phyloP scores from a whole-genome alignment of 768 basidiomycete genomes.

The Epithele typhae region DNA sequence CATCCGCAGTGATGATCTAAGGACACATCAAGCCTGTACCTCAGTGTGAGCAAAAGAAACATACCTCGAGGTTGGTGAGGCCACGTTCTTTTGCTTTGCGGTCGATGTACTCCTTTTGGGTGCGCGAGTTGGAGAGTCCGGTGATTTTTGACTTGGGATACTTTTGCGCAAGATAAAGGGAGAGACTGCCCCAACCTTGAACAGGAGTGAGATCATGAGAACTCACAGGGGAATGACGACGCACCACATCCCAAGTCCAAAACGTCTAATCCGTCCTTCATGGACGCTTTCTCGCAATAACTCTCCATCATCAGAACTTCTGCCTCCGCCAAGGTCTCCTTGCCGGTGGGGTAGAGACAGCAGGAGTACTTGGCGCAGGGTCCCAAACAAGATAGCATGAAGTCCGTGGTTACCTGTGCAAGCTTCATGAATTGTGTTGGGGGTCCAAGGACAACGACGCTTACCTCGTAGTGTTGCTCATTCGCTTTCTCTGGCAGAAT shows the following conservation, averaged over 20 bases:
- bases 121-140: constrained; percentile 63
- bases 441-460: neutral
- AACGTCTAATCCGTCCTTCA: constrained; percentile 57
- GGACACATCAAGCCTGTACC: no score
- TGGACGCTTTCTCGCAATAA: constrained; percentile 60
- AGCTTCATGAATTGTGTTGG: neutral
- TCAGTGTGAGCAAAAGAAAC: no score
- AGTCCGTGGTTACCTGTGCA: constrained; percentile 50
- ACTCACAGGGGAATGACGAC: constrained; percentile 12
- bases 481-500: constrained; percentile 65
- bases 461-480: constrained; percentile 72
- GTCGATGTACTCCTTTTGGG: constrained; percentile 66
- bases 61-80: constrained; percentile 49
- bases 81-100: constrained; percentile 42
- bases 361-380: constrained; percentile 65
- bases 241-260: constrained; percentile 66
- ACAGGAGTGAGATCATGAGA: neutral
- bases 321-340: constrained; percentile 57
- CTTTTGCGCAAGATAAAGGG: constrained; percentile 65
- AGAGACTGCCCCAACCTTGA: constrained; percentile 68
- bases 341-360: constrained; percentile 58
- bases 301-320: constrained; percentile 62
- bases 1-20: constrained; percentile 64
- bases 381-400: constrained; percentile 63
- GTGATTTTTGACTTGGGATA: constrained; percentile 61